Evolutionary conservation across 768 basidiomycete genomes (phyloP).

Genomic region (Auriscalpium microsporum): DNA sequence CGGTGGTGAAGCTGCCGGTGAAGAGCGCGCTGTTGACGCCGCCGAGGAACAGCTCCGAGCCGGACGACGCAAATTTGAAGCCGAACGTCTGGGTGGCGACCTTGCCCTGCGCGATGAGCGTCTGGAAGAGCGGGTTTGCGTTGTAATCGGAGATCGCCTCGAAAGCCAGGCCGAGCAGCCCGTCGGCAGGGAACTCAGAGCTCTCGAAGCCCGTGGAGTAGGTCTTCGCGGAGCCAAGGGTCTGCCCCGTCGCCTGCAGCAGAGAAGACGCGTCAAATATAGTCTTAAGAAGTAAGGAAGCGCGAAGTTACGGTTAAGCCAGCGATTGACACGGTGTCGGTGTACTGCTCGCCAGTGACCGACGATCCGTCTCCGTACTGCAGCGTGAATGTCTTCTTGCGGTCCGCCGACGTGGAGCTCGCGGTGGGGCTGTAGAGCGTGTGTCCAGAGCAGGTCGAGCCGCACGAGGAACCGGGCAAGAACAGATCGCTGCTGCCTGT

Average conservation of each 20-base stretch:
- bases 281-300: background rate
- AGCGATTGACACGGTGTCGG: background rate
- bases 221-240: background rate
- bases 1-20: slow-evolving; percentile 1
- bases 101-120: background rate
- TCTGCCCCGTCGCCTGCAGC: background rate
- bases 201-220: background rate
- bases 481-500: background rate
- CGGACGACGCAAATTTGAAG: slow-evolving; percentile 33
- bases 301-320: background rate
- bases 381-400: background rate
- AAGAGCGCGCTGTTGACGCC: background rate
- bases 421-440: background rate
- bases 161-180: background rate
- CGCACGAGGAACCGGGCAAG: background rate
- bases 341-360: background rate
- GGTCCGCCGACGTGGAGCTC: background rate
- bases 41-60: slow-evolving; percentile 11
- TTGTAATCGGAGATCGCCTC: background rate
- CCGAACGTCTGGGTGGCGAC: background rate
- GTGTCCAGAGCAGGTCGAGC: background rate
- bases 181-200: background rate
- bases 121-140: background rate
- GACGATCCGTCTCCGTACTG: background rate
- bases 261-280: background rate